phyloP scores from a whole-genome alignment of 1,139 yeast genomes.

The Keqinozyma sinolaborantium region DNA sequence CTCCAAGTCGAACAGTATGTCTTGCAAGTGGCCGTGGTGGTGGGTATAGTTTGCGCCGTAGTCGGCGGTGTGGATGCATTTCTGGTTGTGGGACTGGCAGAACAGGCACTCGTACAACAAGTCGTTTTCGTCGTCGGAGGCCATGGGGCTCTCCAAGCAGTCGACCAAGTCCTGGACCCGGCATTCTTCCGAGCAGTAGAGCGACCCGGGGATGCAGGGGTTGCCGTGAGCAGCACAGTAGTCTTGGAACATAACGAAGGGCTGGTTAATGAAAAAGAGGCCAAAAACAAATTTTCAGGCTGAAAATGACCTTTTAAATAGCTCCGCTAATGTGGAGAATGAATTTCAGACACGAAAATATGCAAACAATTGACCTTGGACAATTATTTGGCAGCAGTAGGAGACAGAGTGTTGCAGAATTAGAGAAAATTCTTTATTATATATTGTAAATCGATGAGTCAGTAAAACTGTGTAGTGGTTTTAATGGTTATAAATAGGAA shows the following conservation, averaged over 20 bases:
- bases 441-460: no score
- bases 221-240: conserved; percentile 17
- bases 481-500: background rate
- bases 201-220: conserved; percentile 13
- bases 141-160: conserved; percentile 1
- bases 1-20: background rate
- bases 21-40: conserved; percentile 1
- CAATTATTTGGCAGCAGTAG: no score
- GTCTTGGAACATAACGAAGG: conserved; percentile 20
- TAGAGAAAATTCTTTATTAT: no score
- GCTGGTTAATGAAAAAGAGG: background rate
- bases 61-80: background rate
- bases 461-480: background rate
- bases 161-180: conserved; percentile 10
- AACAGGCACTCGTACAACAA: conserved; percentile 11
- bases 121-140: conserved; percentile 1
- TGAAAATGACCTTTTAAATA: no score
- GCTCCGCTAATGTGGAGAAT: no score
- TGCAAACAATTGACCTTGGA: no score
- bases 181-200: conserved; percentile 18
- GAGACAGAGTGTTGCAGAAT: no score
- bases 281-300: background rate
- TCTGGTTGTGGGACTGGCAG: conserved; percentile 7
- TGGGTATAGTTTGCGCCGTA: conserved; percentile 4
- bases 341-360: no score